Base-by-base conservation (phyloP, 106 monocot species). In the Dioscorea dumetorum region DNA sequence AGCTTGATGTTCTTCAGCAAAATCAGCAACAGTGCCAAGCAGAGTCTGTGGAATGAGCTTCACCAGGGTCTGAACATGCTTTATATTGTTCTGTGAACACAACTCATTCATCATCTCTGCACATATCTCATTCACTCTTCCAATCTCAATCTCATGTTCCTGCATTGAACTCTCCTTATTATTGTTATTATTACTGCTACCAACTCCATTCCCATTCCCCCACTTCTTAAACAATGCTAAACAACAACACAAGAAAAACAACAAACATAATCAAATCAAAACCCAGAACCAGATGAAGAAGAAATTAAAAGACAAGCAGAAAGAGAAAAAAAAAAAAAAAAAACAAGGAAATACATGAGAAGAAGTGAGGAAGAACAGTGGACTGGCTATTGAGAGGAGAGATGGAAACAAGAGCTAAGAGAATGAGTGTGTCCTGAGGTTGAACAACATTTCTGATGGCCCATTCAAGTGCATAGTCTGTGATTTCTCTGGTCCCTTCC, bases 31-130 rank as follows among this genome's bases (percentile, higher is more conserved):
- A 24, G 23, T 16, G 28, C 61, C 32, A 33, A 62, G 0, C 7
- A 15, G 15, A 62, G 32, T 1, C 24, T 13, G 12, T 12, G 61
- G 32, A 15, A 62, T 31, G 15, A 62, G 13, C 13, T 21, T 62
- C 22, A 62, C 61, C 7, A 32, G 61, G 12, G 32, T 62, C 18
- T 18, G 24, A 9, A 62, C 32, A 28, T 21, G 24, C 48, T 20
- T 65, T 58, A 34, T 0, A 35, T 34, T 23, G 57, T 67, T 52
- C 24, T 31, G 15, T 4, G 3, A 28, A 18, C 73, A 73, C 48
- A 73, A 12, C 17, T 73, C 66, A 49, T 58, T 73, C 73, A 73
- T 65, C 73, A 73, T 73, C 66, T 73, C 65, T 53, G 57, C 41
- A 73, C 64, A 66, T 2, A 49, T 66, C 34, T 73, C 73, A 54